phyloP scores from a whole-genome alignment of 1,284 basidiomycete genomes.

The Microbotryomycetes sp. region DNA sequence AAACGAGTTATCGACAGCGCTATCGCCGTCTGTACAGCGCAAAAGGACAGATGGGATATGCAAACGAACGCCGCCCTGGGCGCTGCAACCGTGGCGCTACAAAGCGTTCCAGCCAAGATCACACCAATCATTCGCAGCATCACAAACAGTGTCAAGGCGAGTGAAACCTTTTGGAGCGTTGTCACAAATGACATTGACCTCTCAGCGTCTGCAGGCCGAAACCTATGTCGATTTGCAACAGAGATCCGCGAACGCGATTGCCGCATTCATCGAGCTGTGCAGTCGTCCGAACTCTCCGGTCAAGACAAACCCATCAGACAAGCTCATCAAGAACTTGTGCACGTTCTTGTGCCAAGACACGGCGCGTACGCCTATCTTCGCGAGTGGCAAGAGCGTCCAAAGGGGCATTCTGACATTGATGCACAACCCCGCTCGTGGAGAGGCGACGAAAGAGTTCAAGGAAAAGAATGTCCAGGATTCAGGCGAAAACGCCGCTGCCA shows the following conservation, averaged over 20 bases:
- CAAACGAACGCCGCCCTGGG: conserved; percentile 84
- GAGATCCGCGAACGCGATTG: conserved; percentile 81
- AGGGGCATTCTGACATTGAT: conserved; percentile 65
- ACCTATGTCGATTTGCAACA: conserved; percentile 81
- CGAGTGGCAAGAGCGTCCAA: conserved; percentile 52
- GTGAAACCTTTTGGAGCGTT: conserved; percentile 21
- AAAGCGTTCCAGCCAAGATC: conserved; percentile 80
- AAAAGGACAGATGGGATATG: conserved; percentile 79
- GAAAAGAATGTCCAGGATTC: conserved; percentile 36
- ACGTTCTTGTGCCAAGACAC: conserved; percentile 93
- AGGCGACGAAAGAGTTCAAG: conserved; percentile 44
- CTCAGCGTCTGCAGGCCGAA: conserved; percentile 58
- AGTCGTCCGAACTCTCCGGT: conserved; percentile 55
- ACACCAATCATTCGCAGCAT: conserved; percentile 94
- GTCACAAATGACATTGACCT: neutral
- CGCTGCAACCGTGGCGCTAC: conserved; percentile 78
- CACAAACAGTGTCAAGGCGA: conserved; percentile 94
- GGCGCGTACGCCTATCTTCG: conserved; percentile 81
- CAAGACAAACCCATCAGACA: conserved; percentile 61
- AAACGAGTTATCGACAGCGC: conserved; percentile 62
- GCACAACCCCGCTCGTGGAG: conserved; percentile 37
- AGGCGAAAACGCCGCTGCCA: conserved; percentile 48
- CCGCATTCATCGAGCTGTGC: conserved; percentile 81
- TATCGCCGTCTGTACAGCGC: conserved; percentile 64
- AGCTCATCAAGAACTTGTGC: conserved; percentile 95